phyloP scores from a whole-genome alignment of 176 grass and related monocot genomes.

The Stipa capillata region DNA sequence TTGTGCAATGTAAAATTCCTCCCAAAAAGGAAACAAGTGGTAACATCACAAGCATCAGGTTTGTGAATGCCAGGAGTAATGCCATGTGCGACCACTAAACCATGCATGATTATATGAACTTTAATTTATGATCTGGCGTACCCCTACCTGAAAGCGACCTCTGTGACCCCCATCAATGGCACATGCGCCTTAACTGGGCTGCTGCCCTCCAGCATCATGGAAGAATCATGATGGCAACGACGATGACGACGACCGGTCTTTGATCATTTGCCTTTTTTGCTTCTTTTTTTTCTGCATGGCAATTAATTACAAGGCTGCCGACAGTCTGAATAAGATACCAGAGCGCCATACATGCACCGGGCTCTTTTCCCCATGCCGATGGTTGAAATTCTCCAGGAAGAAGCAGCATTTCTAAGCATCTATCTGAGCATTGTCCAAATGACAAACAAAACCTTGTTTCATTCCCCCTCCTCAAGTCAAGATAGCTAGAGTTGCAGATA shows the following conservation, averaged over 20 bases:
- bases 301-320: conserved; percentile 19
- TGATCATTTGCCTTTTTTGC: background rate
- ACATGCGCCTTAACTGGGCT: conserved; percentile 23
- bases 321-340: background rate
- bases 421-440: conserved; percentile 11
- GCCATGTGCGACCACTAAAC: background rate
- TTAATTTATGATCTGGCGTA: conserved; percentile 25
- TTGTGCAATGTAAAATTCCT: background rate
- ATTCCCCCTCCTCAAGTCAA: conserved; percentile 5
- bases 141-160: conserved; percentile 18
- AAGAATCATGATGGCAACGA: conserved; percentile 2
- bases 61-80: background rate
- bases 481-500: conserved; percentile 11
- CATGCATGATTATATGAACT: background rate
- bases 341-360: background rate
- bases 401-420: background rate
- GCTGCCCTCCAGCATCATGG: conserved; percentile 25
- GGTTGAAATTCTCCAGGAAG: background rate
- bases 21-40: background rate
- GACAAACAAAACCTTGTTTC: conserved; percentile 20
- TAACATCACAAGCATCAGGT: background rate
- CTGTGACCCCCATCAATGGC: conserved; percentile 22
- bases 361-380: background rate
- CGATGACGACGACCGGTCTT: background rate
- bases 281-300: conserved; percentile 12